Conservation (phyloP, 148 eudicot genomes). For the Rhododendron kiyosumense region DNA sequence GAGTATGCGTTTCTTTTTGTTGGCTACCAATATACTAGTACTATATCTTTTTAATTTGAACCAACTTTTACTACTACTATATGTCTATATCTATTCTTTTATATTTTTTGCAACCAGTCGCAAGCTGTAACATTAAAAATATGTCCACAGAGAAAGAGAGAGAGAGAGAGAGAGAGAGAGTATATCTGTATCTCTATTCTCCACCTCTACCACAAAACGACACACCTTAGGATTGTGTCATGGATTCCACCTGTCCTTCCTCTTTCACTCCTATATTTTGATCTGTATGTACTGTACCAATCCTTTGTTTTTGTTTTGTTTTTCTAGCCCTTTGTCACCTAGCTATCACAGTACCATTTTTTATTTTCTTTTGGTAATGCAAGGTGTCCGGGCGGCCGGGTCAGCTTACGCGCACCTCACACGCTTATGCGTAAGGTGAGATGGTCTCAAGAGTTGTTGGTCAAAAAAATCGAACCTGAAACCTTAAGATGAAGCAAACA, state of each 20-base stretch:
- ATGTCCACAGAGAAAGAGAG: not conserved
- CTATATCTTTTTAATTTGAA: too few species aligned
- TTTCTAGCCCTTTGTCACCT: not conserved
- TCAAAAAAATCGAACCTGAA: too few species aligned
- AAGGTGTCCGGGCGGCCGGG: too few species aligned
- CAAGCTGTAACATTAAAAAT: not conserved
- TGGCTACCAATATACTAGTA: not conserved
- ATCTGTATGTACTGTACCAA: not conserved
- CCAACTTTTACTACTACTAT: too few species aligned
- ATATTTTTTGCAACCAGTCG: not conserved
- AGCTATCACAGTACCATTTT: not conserved
- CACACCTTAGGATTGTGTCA: not conserved
- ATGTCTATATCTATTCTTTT: not conserved
- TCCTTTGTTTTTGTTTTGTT: not conserved
- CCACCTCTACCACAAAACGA: not conserved
- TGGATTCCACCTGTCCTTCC: not conserved
- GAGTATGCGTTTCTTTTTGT: not conserved
- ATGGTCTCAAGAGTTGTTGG: too few species aligned
- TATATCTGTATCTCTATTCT: not conserved
- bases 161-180: not conserved
- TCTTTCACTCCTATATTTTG: not conserved
- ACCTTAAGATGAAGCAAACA: too few species aligned
- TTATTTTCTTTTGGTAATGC: too few species aligned
- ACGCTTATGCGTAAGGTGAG: too few species aligned
- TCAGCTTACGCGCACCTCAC: too few species aligned